Conservation (phyloP, 164 flowering plant species). For the Liriodendron chinense region DNA sequence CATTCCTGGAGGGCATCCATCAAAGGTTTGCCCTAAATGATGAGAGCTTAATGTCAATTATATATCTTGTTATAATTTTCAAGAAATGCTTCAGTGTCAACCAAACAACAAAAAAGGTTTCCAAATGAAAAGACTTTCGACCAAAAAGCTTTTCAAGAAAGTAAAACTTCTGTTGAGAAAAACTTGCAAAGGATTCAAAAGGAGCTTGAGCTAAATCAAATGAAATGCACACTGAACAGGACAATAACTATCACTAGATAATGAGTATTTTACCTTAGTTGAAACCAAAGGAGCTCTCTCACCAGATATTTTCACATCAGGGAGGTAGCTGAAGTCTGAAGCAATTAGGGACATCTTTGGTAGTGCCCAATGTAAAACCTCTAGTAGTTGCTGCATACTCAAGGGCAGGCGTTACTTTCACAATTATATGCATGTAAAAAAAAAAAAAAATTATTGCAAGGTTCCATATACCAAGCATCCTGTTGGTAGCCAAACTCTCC, state of each 20-base stretch:
- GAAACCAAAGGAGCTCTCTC: slow-evolving; percentile 96
- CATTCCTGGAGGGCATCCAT: not conserved
- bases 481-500: slow-evolving; percentile 92
- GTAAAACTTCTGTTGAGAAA: too few relatives aligned
- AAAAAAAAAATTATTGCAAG: not conserved
- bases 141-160: too few relatives aligned
- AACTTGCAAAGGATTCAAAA: not conserved
- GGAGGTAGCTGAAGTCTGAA: slow-evolving; percentile 95
- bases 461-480: slow-evolving; percentile 72
- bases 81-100: too few relatives aligned
- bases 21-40: not conserved
- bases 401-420: slow-evolving; percentile 10
- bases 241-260: not conserved
- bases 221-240: not conserved
- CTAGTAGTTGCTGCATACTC: slow-evolving; percentile 69
- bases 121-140: not conserved
- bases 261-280: slow-evolving; percentile 57
- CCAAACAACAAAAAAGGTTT: not conserved
- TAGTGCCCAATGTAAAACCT: slow-evolving; percentile 69
- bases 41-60: not conserved
- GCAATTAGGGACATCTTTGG: slow-evolving; percentile 98
- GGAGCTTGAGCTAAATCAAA: not conserved
- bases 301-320: slow-evolving; percentile 88
- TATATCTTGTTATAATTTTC: too few relatives aligned
- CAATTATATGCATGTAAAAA: not conserved